Evolutionary conservation across 2,329 filamentous ascomycete species (phyloP), one percentile per base, ranked within the genome.

Genomic region (Trichoderma koningii): DNA sequence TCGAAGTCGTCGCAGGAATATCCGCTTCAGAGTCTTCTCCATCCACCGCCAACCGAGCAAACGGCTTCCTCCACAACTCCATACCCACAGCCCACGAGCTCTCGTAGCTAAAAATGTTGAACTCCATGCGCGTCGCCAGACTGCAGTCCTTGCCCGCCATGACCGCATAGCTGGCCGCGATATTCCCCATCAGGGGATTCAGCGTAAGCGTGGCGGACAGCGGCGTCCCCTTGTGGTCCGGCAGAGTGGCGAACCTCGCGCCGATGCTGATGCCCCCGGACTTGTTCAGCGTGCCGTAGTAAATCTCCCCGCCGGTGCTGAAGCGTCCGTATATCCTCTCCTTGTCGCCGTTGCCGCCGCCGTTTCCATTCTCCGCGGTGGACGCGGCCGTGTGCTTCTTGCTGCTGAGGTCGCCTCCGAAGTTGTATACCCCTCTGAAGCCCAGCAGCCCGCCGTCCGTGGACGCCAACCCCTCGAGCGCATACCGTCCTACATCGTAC

Each of bases 41-140:
- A 6, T 78, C 77, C 6, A 79, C 70, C 26, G 71, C 76, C 74
- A 48, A 78, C 19, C 80, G 77, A 67, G 70, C 64, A 17, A 78
- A 75, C 21, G 81, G 81, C 71, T 87, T 89, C 72, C 91, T 88
- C 94, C 95, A 99, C 50, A 98, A 81, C 79, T 99, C 95, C 79
- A 92, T 91, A 15, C 95, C 95, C 26, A 98, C 85, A 28, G 93
- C 89, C 82, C 97, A 89, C 66, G 95, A 91, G 74, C 92, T 97
- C 80, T 99, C 95, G 80, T 97, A 99, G 75, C 92, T 97, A 78
- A 97, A 98, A 56, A 97, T 90, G 73, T 99, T 99, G 79, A 99
- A 99, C 73, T 96, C 93, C 79, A 98, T 94, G 56, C 90, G 88
- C 23, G 93, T 96, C 68, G 93, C 95, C 56, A 99, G 84, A 12